Conservation (phyloP, 192 early-diverging fungal species). For the Coemansia sp. region DNA sequence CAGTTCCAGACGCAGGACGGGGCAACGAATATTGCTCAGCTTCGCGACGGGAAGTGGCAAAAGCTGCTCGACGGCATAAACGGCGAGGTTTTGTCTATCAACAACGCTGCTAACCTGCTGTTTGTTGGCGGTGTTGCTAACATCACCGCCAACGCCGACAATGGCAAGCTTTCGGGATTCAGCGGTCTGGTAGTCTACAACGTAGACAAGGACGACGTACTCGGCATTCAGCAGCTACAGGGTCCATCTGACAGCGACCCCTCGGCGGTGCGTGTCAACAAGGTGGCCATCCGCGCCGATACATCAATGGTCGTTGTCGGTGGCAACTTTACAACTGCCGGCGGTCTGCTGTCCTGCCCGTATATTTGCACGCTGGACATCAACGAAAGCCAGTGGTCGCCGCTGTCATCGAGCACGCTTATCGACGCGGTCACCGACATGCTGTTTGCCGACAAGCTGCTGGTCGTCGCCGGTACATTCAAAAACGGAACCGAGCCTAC, state of each 20-base stretch:
- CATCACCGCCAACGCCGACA: constrained; percentile 8
- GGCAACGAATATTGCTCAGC: constrained; percentile 41
- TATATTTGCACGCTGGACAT: constrained; percentile 52
- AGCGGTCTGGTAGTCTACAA: constrained; percentile 54
- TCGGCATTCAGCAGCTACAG: constrained; percentile 22
- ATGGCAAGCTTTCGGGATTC: constrained; percentile 13
- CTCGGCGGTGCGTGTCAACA: constrained; percentile 34
- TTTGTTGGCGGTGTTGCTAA: constrained; percentile 58
- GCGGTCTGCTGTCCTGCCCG: constrained; percentile 36
- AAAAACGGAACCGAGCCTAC: constrained; percentile 47
- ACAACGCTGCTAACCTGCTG: constrained; percentile 53
- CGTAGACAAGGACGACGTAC: constrained; percentile 33
- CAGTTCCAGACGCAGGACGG: constrained; percentile 51
- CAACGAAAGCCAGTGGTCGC: constrained; percentile 52
- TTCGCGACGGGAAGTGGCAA: constrained; percentile 48
- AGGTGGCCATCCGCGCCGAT: constrained; percentile 43
- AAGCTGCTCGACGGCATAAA: constrained; percentile 32
- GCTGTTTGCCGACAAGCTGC: constrained; percentile 31
- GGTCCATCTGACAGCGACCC: constrained; percentile 12
- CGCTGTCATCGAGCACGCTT: constrained; percentile 32
- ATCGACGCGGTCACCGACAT: constrained; percentile 41
- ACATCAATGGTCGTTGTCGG: constrained; percentile 52
- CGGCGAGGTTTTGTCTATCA: constrained; percentile 55
- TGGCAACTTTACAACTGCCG: constrained; percentile 45
- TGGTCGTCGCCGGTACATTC: constrained; percentile 59